These are phyloP conservation scores for Cercospora sp. DNA, from an alignment of 2,329 filamentous ascomycete species.

Conservation along the genomic window DNA sequence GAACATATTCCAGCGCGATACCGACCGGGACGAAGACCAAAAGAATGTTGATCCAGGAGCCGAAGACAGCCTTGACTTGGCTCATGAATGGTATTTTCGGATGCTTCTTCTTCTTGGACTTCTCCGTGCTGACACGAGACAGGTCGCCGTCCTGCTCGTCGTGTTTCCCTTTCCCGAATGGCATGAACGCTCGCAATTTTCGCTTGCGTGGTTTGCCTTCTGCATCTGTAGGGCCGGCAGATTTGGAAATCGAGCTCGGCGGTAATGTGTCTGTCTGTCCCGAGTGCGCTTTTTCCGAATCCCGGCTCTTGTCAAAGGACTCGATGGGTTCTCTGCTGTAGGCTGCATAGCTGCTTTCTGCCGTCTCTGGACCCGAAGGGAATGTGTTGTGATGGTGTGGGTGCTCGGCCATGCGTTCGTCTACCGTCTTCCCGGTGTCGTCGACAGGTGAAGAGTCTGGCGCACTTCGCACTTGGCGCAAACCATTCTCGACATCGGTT, in stretches of 20 bases:
- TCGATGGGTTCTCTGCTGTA: conserved; percentile 1
- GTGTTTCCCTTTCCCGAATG: conserved; percentile 22
- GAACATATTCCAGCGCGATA: conserved; percentile 67
- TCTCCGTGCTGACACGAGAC: conserved; percentile 22
- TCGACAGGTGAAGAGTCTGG: conserved; percentile 15
- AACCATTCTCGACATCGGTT: conserved; percentile 28
- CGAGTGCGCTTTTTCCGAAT: conserved; percentile 10
- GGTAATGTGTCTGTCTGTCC: conserved; percentile 16
- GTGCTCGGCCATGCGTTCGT: background rate
- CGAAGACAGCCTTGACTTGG: conserved; percentile 73
- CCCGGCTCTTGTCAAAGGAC: conserved; percentile 13
- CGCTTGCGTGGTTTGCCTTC: conserved; percentile 28
- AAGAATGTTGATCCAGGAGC: conserved; percentile 84
- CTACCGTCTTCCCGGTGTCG: conserved; percentile 24
- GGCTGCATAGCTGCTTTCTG: conserved; percentile 13
- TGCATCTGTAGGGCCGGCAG: conserved; percentile 13
- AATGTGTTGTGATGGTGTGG: conserved; percentile 16
- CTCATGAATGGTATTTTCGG: conserved; percentile 34
- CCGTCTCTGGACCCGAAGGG: conserved; percentile 11
- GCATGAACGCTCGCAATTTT: conserved; percentile 25
- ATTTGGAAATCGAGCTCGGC: conserved; percentile 20
- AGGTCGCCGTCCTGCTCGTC: conserved; percentile 9
- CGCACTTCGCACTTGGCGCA: conserved; percentile 23
- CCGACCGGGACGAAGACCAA: conserved; percentile 76
- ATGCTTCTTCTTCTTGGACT: conserved; percentile 26